Base-by-base conservation (phyloP, 2,329 filamentous ascomycete genomes). In the Mycocentrospora acerina region DNA sequence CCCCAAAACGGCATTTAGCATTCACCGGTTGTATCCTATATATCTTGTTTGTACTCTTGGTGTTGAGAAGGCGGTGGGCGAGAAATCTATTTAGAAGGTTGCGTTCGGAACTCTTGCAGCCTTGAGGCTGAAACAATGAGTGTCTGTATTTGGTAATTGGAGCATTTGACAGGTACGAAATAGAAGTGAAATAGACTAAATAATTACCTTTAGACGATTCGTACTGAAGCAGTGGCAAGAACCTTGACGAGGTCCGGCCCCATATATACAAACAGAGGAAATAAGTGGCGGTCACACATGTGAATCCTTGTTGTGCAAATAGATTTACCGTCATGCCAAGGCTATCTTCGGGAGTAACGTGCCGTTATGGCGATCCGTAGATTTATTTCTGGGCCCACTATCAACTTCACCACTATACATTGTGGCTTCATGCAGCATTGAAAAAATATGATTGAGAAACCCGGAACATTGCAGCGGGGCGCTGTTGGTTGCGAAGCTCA, bases 261-360 rank as follows among this genome's bases (percentile, higher is more conserved):
- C 17, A 13, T 39, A 41, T 44, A 43, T 46, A 43, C 31, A 29
- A 32, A 15, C 7, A n/a, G n/a, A n/a, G n/a, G n/a, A n/a, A n/a
- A n/a, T n/a, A n/a, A n/a, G n/a, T n/a, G n/a, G n/a, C 30, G 13
- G 22, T 22, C 26, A 48, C 42, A 37, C 32, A 31, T 40, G 37
- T 42, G 38, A 40, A 36, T 44, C 40, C 19, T 42, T 35, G 14
- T 17, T 32, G 44, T 48, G 37, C 15, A 30, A 22, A 9, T 22
- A 6, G 18, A 16, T 14, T 35, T 35, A 37, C 42, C 29, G 44
- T 54, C 44, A 50, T 54, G 51, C 53, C 53, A 52, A 56, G 53
- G 31, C 40, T 26, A 17, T 6, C 2, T 13, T 11, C 52, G 48
- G 44, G 48, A 39, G 30, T 32, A 44, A 27, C 30, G 35, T 38